These are phyloP conservation scores for Xylariaceae sp. DNA, from an alignment of 2,329 filamentous ascomycete species.

Conservation along the genomic window DNA sequence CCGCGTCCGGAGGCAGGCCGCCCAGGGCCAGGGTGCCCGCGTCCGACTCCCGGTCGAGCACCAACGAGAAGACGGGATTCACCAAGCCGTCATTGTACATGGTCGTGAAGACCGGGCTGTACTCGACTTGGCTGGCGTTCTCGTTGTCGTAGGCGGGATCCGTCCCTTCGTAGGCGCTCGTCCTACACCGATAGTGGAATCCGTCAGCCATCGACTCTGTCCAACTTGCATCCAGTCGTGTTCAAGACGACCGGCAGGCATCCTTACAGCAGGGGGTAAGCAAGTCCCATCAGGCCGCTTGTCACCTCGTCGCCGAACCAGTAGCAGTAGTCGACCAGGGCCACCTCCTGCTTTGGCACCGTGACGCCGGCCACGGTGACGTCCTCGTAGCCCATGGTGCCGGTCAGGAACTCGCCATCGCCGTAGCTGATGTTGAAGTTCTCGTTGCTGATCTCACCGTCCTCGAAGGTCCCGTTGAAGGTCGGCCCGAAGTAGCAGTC, in stretches of 20 bases:
- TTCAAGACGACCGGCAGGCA: too few relatives aligned
- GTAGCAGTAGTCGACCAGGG: constrained; percentile 21
- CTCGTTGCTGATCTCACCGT: constrained; percentile 19
- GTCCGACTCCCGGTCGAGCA: too few relatives aligned
- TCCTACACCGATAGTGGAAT: constrained; percentile 19
- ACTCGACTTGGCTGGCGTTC: too few relatives aligned
- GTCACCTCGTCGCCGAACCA: constrained; percentile 25
- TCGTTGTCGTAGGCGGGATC: constrained; percentile 23
- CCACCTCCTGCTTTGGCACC: constrained; percentile 24
- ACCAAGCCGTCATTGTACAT: too few relatives aligned
- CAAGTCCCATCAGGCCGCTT: constrained; percentile 26
- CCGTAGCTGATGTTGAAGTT: constrained; percentile 25
- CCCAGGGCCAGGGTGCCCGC: too few relatives aligned
- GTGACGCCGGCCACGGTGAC: constrained; percentile 21
- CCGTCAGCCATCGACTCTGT: constrained; percentile 23
- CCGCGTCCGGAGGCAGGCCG: too few relatives aligned
- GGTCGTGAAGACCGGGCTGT: too few relatives aligned
- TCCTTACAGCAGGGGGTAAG: too few relatives aligned
- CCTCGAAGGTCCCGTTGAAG: constrained; percentile 22
- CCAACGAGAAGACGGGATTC: too few relatives aligned
- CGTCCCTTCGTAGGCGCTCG: constrained; percentile 13
- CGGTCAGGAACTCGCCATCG: constrained; percentile 20
- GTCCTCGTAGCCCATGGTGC: constrained; percentile 23
- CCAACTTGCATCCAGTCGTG: too few relatives aligned
- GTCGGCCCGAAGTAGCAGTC: constrained; percentile 22